phyloP scores from a whole-genome alignment of 306 rosid species.

The Cyclanthera cordifolia region DNA sequence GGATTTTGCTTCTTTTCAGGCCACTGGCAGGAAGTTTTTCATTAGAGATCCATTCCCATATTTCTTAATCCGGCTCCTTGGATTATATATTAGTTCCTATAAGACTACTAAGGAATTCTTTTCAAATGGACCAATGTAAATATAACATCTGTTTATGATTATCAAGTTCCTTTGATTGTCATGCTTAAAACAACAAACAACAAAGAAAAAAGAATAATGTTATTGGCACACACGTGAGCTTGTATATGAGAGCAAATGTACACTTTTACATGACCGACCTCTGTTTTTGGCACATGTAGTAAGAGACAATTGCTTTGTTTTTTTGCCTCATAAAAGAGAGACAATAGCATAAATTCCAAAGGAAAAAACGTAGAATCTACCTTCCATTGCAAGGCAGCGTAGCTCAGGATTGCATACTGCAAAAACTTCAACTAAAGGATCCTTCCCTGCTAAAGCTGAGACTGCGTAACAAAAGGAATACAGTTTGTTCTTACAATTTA shows the following conservation, averaged over 20 bases:
- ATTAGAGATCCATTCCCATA: neutral
- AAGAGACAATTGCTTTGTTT: neutral
- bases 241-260: too few relatives aligned
- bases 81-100: neutral
- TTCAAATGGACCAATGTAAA: neutral
- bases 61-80: neutral
- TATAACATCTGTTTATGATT: neutral
- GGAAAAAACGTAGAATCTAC: conserved; percentile 23
- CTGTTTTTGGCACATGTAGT: neutral
- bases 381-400: conserved; percentile 57
- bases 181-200: neutral
- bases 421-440: conserved; percentile 26
- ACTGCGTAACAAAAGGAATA: conserved; percentile 4
- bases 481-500: too few relatives aligned
- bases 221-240: neutral
- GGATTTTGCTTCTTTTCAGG: neutral
- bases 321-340: neutral
- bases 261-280: neutral
- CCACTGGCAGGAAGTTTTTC: neutral
- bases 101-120: neutral
- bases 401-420: conserved; percentile 37
- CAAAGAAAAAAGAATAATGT: neutral
- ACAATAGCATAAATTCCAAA: neutral
- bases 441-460: conserved; percentile 22
- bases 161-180: neutral